These are phyloP conservation scores for Lactarius evosmus DNA, from an alignment of 768 basidiomycete species.

Conservation along the genomic window DNA sequence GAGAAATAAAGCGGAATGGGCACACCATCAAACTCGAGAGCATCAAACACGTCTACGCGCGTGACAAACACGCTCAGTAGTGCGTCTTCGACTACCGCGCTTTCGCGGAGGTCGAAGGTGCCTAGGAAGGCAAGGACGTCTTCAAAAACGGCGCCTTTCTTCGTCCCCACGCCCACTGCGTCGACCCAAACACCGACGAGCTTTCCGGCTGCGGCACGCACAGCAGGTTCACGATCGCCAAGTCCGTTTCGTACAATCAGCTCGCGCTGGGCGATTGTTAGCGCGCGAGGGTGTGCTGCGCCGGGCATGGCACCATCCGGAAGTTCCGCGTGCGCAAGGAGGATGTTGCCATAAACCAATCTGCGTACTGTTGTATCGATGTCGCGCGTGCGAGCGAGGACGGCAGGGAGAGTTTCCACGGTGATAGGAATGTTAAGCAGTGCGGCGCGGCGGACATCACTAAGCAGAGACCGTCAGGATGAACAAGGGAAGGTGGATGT, in stretches of 20 bases:
- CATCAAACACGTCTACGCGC: constrained; percentile 61
- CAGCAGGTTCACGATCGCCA: constrained; percentile 75
- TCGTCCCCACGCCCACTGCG: constrained; percentile 40
- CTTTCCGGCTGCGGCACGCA: constrained; percentile 66
- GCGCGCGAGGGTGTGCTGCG: constrained; percentile 60
- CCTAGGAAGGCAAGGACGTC: constrained; percentile 48
- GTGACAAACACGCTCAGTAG: constrained; percentile 68
- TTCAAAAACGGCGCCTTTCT: constrained; percentile 39
- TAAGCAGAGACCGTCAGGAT: constrained; percentile 32
- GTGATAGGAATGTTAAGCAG: constrained; percentile 67
- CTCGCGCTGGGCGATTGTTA: constrained; percentile 73
- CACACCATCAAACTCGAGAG: constrained; percentile 67
- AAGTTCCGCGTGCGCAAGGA: constrained; percentile 41
- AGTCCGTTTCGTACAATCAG: constrained; percentile 77
- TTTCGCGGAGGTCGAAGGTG: constrained; percentile 58
- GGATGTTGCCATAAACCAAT: constrained; percentile 60
- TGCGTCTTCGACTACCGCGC: constrained; percentile 68
- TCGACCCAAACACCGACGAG: constrained; percentile 79
- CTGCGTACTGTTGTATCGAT: constrained; percentile 72
- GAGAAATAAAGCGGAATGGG: constrained; percentile 4
- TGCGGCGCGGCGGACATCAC: constrained; percentile 83
- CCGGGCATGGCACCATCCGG: constrained; percentile 31
- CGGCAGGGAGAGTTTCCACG: constrained; percentile 51
- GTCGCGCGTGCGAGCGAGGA: constrained; percentile 79
- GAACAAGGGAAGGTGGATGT: background rate